Base-by-base conservation (phyloP, 2,329 filamentous ascomycete species). In the Neonectria hederae region DNA sequence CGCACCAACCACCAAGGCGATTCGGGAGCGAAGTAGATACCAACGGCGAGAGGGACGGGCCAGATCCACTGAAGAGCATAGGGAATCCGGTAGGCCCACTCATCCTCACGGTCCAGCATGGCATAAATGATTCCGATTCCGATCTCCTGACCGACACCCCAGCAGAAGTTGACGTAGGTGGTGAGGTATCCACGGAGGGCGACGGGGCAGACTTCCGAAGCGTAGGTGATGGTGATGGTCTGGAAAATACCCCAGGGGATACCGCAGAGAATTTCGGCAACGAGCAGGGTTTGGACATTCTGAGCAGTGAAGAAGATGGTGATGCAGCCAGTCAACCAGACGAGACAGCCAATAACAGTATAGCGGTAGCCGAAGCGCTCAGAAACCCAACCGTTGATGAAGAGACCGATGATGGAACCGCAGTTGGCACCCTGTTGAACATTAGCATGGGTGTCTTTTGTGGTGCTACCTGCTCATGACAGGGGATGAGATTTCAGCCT, bases 1-100 rank as follows among this genome's bases (percentile, higher is more conserved):
- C 90, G 88, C 48, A 93, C 89, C n/a, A 93, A 84, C 90, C 90
- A 92, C 90, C 90, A 92, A 2, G 90, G 90, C 17, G 86, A 90
- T 76, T 92, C 89, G 11, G 90, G 91, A 0, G 90, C 90, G 61
- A 92, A 88, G 71, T 79, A 87, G 68, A 92, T 88, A 64, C 87
- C 89, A 59, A 91, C 78, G 51, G 89, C 83, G 8, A 92, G 82
- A 2, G 90, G 89, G 7, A 90, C 76, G 0, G 90, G 90, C 90
- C 90, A 93, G 82, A 93, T 91, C 90, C 91, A 93, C 79, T 93
- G 91, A 43, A 93, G 80, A 1, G 86, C 90, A 69, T 90, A 92
- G 1, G 91, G 90, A 59, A 91, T 90, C 49, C 89, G 84, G 76
- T 90, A 91, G 0, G 88, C 86, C 88, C 88, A 91, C 76, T 92